Evolutionary conservation across 441 rosid species (phyloP), one percentile per base, ranked within the genome.

Genomic region (Adansonia madagascariensis): DNA sequence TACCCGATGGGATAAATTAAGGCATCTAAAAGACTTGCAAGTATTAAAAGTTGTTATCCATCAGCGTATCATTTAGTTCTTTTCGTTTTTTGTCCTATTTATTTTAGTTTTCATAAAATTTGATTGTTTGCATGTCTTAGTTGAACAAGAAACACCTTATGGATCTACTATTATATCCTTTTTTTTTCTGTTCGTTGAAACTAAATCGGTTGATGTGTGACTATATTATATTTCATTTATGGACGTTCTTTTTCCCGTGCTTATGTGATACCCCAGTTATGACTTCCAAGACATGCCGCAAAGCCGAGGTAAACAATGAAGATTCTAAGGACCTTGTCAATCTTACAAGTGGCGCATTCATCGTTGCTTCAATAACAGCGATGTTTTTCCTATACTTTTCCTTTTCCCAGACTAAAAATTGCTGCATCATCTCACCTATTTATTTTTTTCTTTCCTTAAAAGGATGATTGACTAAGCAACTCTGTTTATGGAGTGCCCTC

Each of bases 141-240:
- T 93, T 76, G 98, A 95, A 84, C 98, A 95, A 71, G 97, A 97
- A 76, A 91, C 99, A 49, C 98, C 99, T 15, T 95, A 93, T 41
- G 99, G 99, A 83, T 91, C 89, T 77, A 89, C 80, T 69, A 92
- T 95, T 65, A 92, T 95, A 77, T 82, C 98, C 49, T 63, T 8
- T 4, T 35, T 35, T 35, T 35, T 35, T 8, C 73, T 73, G 4
- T 52, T 49, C 10, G 18, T 31, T 62, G 60, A 12, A 8, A 24
- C 41, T 31, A 57, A 15, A 52, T 56, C 73, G 27, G 17, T 22
- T 46, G n/a, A 27, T 8, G 17, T 3, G 69, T 4, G 41, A 55
- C 12, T 53, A 1, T 55, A 15, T 46, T 59, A 2, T 74, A 47
- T 62, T 46, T 12, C 60, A 76, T 76, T 75, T 64, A 43, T 50